Percentiles rank a stretch among this genome's conserved stretches.
Conservation (phyloP, 192 early-diverging fungal genomes). For the Umbelopsis isabellina region DNA sequence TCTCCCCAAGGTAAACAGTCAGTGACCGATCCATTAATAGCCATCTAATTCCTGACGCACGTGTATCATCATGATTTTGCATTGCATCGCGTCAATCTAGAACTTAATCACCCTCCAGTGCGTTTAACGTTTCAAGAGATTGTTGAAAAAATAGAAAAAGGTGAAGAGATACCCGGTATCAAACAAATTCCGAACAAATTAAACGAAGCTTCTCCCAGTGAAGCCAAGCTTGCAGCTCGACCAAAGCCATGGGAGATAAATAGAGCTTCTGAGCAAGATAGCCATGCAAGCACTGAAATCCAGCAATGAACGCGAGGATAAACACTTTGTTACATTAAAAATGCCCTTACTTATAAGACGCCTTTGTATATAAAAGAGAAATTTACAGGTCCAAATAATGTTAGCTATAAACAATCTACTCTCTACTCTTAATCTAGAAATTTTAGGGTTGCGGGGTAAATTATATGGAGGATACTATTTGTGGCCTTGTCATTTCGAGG, state of each 20-base stretch:
- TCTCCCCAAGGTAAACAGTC: background rate
- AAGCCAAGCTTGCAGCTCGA: constrained; percentile 31
- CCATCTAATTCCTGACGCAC: background rate
- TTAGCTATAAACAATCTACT: background rate
- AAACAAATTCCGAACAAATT: constrained; percentile 44
- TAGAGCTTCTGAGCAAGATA: background rate
- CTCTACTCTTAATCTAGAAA: background rate
- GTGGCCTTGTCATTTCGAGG: constrained; percentile 11
- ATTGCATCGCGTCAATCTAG: background rate
- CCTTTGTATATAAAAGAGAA: no score
- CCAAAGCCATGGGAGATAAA: constrained; percentile 43
- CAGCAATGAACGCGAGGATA: background rate
- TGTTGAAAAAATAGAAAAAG: constrained; percentile 46
- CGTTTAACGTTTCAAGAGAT: constrained; percentile 44
- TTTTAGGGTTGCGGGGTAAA: background rate
- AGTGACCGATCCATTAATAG: background rate
- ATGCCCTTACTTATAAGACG: no score
- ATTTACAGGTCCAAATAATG: no score
- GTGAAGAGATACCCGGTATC: constrained; percentile 48
- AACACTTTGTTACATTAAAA: background rate
- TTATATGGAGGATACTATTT: constrained; percentile 5
- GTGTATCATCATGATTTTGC: background rate
- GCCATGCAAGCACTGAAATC: background rate
- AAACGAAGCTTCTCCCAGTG: constrained; percentile 42
- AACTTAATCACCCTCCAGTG: constrained; percentile 5